Percentiles rank a stretch among this genome's conserved stretches.
Conservation (phyloP, 2,329 filamentous ascomycete species). For the Sordariomycetes sp. region DNA sequence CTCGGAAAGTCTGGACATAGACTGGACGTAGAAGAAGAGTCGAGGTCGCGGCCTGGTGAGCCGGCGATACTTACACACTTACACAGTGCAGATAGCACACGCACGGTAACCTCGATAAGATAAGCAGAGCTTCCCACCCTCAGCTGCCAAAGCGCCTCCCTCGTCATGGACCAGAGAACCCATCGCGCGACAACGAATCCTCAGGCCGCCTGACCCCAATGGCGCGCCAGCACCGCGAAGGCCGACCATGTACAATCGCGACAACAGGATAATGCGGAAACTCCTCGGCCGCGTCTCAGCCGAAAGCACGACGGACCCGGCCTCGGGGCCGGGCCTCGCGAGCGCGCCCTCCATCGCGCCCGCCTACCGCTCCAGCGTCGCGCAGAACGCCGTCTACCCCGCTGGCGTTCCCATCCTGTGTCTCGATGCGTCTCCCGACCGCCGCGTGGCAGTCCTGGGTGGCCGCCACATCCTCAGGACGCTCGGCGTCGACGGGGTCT, state of each 20-base stretch:
- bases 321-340: slow-evolving; percentile 25
- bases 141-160: background rate
- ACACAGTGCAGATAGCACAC: background rate
- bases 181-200: background rate
- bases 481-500: slow-evolving; percentile 37
- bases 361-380: slow-evolving; percentile 36
- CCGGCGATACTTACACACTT: too few relatives aligned
- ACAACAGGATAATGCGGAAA: slow-evolving; percentile 46
- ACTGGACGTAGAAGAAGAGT: too few relatives aligned
- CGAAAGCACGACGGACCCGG: slow-evolving; percentile 30
- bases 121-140: background rate
- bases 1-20: too few relatives aligned
- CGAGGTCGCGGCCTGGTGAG: too few relatives aligned
- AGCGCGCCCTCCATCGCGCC: slow-evolving; percentile 22
- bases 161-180: background rate
- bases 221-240: slow-evolving; percentile 17
- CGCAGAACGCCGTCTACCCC: slow-evolving; percentile 40
- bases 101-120: background rate
- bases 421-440: slow-evolving; percentile 45
- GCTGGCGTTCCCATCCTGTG: slow-evolving; percentile 40
- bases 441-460: slow-evolving; percentile 40
- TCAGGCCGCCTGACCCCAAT: slow-evolving; percentile 10
- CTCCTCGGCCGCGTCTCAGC: slow-evolving; percentile 39
- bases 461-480: slow-evolving; percentile 50
- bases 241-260: slow-evolving; percentile 34